Percentiles rank a stretch among this genome's conserved stretches.
Conservation (phyloP, 805 yeast genomes). For the Candida adriatica region DNA sequence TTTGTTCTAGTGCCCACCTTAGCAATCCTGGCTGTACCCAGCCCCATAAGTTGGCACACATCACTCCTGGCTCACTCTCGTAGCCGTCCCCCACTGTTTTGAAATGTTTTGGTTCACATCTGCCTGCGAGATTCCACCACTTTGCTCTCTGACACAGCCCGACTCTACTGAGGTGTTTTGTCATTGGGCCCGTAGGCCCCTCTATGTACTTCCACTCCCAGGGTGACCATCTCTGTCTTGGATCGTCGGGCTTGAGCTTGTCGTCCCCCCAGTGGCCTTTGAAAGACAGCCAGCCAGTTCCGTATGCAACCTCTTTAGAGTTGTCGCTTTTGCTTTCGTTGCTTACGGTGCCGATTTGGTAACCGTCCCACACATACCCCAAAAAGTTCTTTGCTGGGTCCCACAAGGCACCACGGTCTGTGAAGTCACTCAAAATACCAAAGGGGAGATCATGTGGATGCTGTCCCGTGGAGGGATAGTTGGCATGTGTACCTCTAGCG, state of each 20-base stretch:
- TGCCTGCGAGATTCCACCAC: constrained; percentile 89
- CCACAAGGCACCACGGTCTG: constrained; percentile 95
- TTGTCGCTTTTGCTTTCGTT: constrained; percentile 21
- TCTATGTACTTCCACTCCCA: constrained; percentile 87
- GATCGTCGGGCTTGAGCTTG: constrained; percentile 56
- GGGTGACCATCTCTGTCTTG: constrained; percentile 79
- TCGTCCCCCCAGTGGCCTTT: constrained; percentile 90
- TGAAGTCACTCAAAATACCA: constrained; percentile 83
- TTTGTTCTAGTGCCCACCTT: constrained; percentile 36
- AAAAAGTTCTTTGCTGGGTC: constrained; percentile 79
- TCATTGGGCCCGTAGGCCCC: constrained; percentile 89
- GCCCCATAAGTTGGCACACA: constrained; percentile 64
- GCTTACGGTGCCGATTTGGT: constrained; percentile 33
- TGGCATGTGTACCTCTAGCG: constrained; percentile 96
- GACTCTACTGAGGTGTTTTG: constrained; percentile 62
- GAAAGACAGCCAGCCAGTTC: constrained; percentile 64
- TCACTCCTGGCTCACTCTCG: constrained; percentile 74
- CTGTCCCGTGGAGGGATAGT: constrained; percentile 92
- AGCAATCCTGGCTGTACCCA: constrained; percentile 47
- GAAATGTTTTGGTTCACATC: constrained; percentile 72
- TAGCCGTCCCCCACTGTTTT: constrained; percentile 82
- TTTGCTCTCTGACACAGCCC: constrained; percentile 77
- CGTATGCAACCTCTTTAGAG: constrained; percentile 18
- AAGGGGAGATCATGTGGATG: constrained; percentile 95
- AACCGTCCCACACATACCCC: constrained; percentile 76